phyloP scores from a whole-genome alignment of 495 filamentous ascomycete genomes.

The Xylaria palmicola region DNA sequence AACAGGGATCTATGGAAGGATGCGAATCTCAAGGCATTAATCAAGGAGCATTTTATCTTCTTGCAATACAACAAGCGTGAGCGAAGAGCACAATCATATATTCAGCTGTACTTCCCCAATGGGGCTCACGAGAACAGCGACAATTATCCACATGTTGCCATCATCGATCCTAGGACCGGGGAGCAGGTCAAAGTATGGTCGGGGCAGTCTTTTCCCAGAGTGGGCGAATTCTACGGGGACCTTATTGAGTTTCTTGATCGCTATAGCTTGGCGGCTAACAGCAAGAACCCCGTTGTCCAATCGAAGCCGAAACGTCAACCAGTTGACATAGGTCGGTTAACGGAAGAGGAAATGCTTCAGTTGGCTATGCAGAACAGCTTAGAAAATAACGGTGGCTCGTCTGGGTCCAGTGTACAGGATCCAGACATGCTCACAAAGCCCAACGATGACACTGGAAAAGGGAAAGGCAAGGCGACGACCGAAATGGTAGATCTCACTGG shows the following conservation, averaged over 20 bases:
- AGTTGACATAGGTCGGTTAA: slow-evolving; percentile 80
- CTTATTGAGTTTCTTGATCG: slow-evolving; percentile 94
- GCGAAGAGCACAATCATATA: slow-evolving; percentile 69
- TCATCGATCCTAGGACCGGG: slow-evolving; percentile 92
- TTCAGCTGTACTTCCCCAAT: slow-evolving; percentile 83
- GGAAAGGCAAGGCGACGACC: slow-evolving; percentile 60
- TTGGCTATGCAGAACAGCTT: slow-evolving; percentile 89
- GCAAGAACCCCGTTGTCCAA: slow-evolving; percentile 87
- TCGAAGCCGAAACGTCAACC: slow-evolving; percentile 71
- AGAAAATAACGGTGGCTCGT: slow-evolving; percentile 37
- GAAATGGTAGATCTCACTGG: slow-evolving; percentile 22
- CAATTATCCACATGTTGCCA: slow-evolving; percentile 88
- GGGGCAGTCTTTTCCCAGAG: slow-evolving; percentile 70
- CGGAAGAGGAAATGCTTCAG: slow-evolving; percentile 94
- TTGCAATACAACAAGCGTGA: slow-evolving; percentile 88
- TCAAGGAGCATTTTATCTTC: slow-evolving; percentile 92
- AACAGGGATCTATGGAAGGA: slow-evolving; percentile 98
- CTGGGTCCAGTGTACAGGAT: slow-evolving; percentile 53
- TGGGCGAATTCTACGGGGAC: slow-evolving; percentile 83
- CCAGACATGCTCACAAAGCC: slow-evolving; percentile 80
- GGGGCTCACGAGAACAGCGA: slow-evolving; percentile 67
- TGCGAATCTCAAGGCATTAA: slow-evolving; percentile 66
- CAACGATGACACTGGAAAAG: slow-evolving; percentile 55
- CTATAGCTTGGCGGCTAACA: slow-evolving; percentile 82
- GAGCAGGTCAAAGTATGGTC: slow-evolving; percentile 98